phyloP scores from a whole-genome alignment of 176 grass and related monocot genomes.

The Calamus simplicifolius region DNA sequence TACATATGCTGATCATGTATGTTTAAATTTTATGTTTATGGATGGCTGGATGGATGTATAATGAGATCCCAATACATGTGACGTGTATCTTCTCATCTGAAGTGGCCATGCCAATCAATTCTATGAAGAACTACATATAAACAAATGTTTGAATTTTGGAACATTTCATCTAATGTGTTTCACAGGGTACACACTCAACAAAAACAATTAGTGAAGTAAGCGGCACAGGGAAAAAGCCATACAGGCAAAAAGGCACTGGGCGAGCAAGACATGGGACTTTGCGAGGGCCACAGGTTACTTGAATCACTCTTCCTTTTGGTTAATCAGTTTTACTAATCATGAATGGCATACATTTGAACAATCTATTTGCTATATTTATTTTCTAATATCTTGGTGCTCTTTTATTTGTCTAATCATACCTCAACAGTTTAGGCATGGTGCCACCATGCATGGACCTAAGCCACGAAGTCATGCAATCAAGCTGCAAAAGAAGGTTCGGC shows the following conservation, averaged over 20 bases:
- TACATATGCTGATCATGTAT: too few species aligned
- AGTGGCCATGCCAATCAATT: too few species aligned
- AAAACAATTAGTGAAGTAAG: conserved; percentile 90
- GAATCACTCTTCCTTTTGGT: not conserved
- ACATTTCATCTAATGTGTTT: conserved; percentile 1
- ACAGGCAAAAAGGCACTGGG: conserved; percentile 71
- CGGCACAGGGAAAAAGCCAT: conserved; percentile 77
- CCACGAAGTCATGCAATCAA: conserved; percentile 87
- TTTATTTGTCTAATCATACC: conserved; percentile 17
- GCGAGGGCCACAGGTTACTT: conserved; percentile 58
- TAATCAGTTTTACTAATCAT: too few species aligned
- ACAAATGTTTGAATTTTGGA: too few species aligned
- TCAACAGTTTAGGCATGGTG: conserved; percentile 74
- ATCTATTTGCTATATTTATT: too few species aligned
- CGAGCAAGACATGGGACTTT: conserved; percentile 80
- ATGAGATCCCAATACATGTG: too few species aligned
- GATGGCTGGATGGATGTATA: too few species aligned
- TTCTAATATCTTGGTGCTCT: not conserved
- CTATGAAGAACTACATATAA: too few species aligned
- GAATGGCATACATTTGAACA: too few species aligned
- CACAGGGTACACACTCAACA: conserved; percentile 72
- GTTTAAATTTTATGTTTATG: too few species aligned
- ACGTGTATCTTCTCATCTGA: too few species aligned
- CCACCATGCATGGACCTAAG: conserved; percentile 84
- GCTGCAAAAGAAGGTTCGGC: conserved; percentile 77